Evolutionary conservation across 306 rosid species (phyloP).

Genomic region (Quercus glauca): DNA sequence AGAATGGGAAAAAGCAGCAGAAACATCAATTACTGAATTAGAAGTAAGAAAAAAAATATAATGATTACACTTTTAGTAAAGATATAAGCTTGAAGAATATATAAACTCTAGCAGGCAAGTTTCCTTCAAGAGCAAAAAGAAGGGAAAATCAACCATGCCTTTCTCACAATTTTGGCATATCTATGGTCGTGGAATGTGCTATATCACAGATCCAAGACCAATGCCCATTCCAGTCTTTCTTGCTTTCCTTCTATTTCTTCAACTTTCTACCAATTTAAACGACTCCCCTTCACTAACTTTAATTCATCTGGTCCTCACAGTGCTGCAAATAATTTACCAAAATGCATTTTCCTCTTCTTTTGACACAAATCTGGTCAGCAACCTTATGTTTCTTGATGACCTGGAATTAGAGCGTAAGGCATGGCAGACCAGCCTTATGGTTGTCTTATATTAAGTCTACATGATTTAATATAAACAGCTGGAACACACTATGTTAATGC

Average conservation of each 20-base stretch:
- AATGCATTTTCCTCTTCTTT: too few relatives aligned
- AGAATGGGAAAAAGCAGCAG: conserved; percentile 12
- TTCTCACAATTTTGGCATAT: neutral
- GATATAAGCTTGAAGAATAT: neutral
- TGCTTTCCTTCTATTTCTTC: neutral
- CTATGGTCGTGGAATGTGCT: neutral
- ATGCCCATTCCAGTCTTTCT: neutral
- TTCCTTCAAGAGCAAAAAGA: neutral
- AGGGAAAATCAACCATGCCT: neutral
- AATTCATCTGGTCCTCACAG: neutral
- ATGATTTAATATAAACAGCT: neutral
- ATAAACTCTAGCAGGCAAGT: neutral
- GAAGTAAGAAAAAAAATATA: neutral
- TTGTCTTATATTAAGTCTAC: neutral
- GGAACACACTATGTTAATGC: neutral
- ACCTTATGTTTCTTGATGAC: too few relatives aligned
- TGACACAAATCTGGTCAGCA: too few relatives aligned
- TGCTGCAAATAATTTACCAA: too few relatives aligned
- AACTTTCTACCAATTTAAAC: neutral
- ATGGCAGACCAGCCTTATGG: neutral
- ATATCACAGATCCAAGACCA: neutral
- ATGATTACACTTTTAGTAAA: neutral
- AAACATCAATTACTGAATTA: conserved; percentile 7
- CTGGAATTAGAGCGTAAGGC: neutral
- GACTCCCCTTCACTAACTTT: neutral